A percentile compares a stretch with the other conserved stretches of the same genome.
Conservation (phyloP, 495 filamentous ascomycete species). For the Trichoderma asperelloides region DNA sequence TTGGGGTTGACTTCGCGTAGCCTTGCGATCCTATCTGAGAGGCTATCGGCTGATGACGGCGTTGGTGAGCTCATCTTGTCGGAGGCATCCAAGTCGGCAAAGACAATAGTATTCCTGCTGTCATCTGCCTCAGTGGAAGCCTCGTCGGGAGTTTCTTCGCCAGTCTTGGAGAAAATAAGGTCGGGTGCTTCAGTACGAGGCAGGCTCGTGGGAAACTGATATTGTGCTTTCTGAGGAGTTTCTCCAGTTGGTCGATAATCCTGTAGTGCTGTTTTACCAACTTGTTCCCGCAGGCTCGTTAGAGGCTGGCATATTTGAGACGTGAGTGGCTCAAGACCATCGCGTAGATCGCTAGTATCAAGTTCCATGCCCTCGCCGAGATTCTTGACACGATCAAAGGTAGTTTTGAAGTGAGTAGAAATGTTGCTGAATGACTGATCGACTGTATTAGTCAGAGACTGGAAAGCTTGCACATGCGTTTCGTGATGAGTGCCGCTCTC, state of each 20-base stretch:
- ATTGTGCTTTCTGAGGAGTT: conserved; percentile 72
- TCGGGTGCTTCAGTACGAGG: conserved; percentile 71
- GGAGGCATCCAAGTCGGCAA: conserved; percentile 26
- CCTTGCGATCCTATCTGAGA: conserved; percentile 20
- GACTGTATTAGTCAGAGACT: conserved; percentile 52
- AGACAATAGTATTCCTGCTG: conserved; percentile 18
- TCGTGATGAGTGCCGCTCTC: conserved; percentile 72
- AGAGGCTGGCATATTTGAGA: conserved; percentile 60
- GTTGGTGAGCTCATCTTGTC: conserved; percentile 22
- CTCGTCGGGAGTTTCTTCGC: conserved; percentile 20
- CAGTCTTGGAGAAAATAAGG: conserved; percentile 49
- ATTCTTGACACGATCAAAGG: conserved; percentile 50
- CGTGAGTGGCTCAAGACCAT: conserved; percentile 49
- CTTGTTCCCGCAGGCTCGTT: conserved; percentile 51
- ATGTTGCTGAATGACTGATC: conserved; percentile 62
- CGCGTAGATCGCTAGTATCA: conserved; percentile 42
- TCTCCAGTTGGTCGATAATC: conserved; percentile 78
- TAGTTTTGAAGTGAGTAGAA: conserved; percentile 51
- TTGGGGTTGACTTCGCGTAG: conserved; percentile 40
- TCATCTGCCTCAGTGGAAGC: background rate
- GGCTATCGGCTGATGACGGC: conserved; percentile 14
- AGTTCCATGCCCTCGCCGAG: conserved; percentile 55
- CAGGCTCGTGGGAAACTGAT: conserved; percentile 64
- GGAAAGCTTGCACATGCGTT: conserved; percentile 51
- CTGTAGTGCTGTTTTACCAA: conserved; percentile 51